Percentiles rank a stretch among this genome's conserved stretches.
These are phyloP conservation scores for Suhomyces canberraensis DNA, from an alignment of 805 yeast species.

Conservation along the genomic window DNA sequence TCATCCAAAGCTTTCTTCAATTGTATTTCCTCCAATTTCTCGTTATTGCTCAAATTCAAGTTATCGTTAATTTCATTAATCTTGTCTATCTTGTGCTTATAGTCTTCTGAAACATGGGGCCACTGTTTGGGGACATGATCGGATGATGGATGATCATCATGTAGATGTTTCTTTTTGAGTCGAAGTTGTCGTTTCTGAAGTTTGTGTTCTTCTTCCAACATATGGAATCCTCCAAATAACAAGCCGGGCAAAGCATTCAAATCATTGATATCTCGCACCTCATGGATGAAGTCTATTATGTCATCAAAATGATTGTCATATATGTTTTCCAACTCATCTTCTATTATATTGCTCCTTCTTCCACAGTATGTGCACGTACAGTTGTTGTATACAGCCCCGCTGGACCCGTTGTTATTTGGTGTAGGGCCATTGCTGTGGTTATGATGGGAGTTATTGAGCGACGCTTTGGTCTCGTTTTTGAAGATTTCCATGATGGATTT, in stretches of 20 bases:
- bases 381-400: slow-evolving; percentile 7
- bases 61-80: slow-evolving; percentile 5
- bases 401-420: slow-evolving; percentile 5
- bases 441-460: slow-evolving; percentile 6
- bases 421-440: slow-evolving; percentile 9
- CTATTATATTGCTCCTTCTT: slow-evolving; percentile 65
- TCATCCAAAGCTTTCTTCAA: slow-evolving; percentile 5
- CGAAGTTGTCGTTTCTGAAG: slow-evolving; percentile 22
- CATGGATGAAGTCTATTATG: slow-evolving; percentile 36
- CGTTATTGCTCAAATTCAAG: not conserved
- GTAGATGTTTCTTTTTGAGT: not conserved
- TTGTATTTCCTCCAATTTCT: slow-evolving; percentile 3
- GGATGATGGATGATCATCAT: not conserved
- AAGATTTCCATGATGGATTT: slow-evolving; percentile 64
- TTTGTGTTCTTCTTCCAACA: slow-evolving; percentile 32
- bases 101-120: not conserved
- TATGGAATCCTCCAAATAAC: slow-evolving; percentile 34
- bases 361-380: slow-evolving; percentile 83
- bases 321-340: slow-evolving; percentile 70
- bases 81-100: slow-evolving; percentile 1
- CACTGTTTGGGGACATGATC: not conserved
- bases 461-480: slow-evolving; percentile 37
- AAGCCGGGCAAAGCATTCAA: slow-evolving; percentile 34
- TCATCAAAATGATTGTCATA: slow-evolving; percentile 65
- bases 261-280: slow-evolving; percentile 36